Conservation (phyloP, 1,284 basidiomycete genomes). For the Cutaneotrichosporon dermatis region DNA sequence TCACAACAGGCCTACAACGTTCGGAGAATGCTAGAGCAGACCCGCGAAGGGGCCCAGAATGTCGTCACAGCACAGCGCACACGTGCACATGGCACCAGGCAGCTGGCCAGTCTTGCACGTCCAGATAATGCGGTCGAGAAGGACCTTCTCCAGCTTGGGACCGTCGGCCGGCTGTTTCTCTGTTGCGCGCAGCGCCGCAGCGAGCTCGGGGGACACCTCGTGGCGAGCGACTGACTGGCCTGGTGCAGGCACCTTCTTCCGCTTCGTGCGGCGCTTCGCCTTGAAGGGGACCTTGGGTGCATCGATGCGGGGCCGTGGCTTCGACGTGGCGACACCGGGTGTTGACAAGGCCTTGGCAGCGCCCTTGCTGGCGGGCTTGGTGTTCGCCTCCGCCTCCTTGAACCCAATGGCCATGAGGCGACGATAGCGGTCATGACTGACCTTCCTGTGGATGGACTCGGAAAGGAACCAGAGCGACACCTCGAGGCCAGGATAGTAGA, state of each 20-base stretch:
- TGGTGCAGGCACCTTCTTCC: neutral
- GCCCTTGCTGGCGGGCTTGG: no score
- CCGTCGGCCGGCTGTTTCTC: neutral
- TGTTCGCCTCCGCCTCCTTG: neutral
- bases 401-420: neutral
- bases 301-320: neutral
- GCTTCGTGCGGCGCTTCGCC: neutral
- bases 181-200: neutral
- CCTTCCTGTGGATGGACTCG: neutral
- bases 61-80: neutral
- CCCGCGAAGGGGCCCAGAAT: neutral
- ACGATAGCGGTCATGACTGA: neutral
- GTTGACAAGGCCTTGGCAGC: no score
- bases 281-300: slow-evolving; percentile 3
- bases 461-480: neutral
- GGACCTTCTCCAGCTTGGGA: neutral
- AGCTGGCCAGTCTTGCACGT: neutral
- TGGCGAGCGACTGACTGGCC: neutral
- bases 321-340: neutral
- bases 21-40: no score
- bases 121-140: slow-evolving; percentile 1
- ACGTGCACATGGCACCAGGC: neutral
- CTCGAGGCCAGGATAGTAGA: neutral
- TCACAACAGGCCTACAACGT: no score
- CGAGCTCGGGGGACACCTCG: neutral